A percentile compares a stretch with the other conserved stretches of the same genome.
Evolutionary conservation across 768 basidiomycete species (phyloP).

Genomic region (Royoungia palumana): DNA sequence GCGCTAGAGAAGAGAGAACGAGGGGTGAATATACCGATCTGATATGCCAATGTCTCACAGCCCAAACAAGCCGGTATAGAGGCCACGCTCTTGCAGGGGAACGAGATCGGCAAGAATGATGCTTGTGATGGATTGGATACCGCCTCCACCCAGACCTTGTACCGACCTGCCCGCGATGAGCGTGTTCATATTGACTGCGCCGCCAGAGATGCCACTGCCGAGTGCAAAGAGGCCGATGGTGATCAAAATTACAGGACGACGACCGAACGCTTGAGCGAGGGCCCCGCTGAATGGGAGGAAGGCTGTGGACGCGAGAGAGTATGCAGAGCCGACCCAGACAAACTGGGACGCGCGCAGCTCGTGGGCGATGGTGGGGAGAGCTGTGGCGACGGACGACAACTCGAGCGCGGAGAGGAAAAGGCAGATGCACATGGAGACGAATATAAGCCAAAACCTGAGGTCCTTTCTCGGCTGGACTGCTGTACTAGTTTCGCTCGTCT

Average conservation of each 20-base stretch:
- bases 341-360: slow-evolving; percentile 28
- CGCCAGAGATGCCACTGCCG: slow-evolving; percentile 37
- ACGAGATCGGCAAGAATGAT: slow-evolving; percentile 44
- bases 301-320: slow-evolving; percentile 35
- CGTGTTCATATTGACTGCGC: slow-evolving; percentile 16
- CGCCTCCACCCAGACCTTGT: slow-evolving; percentile 37
- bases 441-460: slow-evolving; percentile 28
- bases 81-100: slow-evolving; percentile 40
- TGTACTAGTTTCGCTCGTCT: background rate
- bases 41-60: slow-evolving; percentile 6
- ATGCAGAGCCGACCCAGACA: slow-evolving; percentile 38
- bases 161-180: slow-evolving; percentile 27
- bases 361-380: slow-evolving; percentile 34
- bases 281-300: slow-evolving; percentile 36
- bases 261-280: slow-evolving; percentile 32
- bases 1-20: slow-evolving; percentile 16
- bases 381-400: slow-evolving; percentile 26
- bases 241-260: slow-evolving; percentile 24
- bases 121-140: slow-evolving; percentile 33
- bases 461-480: slow-evolving; percentile 4
- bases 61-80: slow-evolving; percentile 29
- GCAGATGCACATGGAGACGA: slow-evolving; percentile 23
- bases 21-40: background rate
- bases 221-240: slow-evolving; percentile 29
- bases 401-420: slow-evolving; percentile 30